Percentiles rank a stretch among this genome's conserved stretches.
Conservation (phyloP, 345 rosid species). For the Chamaenerion angustifolium region DNA sequence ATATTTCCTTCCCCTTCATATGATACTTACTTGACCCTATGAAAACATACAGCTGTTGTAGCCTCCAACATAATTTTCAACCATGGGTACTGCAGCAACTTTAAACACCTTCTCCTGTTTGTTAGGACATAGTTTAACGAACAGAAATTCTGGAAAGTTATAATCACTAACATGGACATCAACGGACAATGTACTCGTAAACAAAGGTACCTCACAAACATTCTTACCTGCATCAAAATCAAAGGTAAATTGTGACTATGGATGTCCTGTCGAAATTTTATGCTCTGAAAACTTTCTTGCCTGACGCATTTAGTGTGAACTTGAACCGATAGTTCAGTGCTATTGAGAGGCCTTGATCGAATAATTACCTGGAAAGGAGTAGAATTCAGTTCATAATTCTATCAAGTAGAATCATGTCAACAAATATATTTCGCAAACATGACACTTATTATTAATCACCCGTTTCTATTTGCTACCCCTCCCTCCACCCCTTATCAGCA, state of each 20-base stretch:
- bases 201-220: conserved; percentile 57
- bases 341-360: conserved; percentile 73
- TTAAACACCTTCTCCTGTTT: conserved; percentile 75
- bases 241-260: conserved; percentile 81
- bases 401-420: no score
- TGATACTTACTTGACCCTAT: conserved; percentile 61
- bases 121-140: conserved; percentile 3
- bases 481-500: no score
- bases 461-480: no score
- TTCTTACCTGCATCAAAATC: conserved; percentile 84
- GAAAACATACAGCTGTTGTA: conserved; percentile 99
- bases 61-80: conserved; percentile 88
- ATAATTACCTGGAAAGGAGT: conserved; percentile 52
- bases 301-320: conserved; percentile 65
- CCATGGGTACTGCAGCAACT: conserved; percentile 95
- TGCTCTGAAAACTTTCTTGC: conserved; percentile 80
- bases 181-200: background rate
- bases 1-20: no score
- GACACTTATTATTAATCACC: background rate
- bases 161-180: background rate
- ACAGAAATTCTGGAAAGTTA: conserved; percentile 2
- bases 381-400: background rate
- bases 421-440: no score
- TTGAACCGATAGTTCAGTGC: conserved; percentile 76
- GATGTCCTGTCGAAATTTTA: conserved; percentile 93